A percentile compares a stretch with the other conserved stretches of the same genome.
These are phyloP conservation scores for Madurella fahalii DNA, from an alignment of 2,329 filamentous ascomycete genomes.

Conservation along the genomic window DNA sequence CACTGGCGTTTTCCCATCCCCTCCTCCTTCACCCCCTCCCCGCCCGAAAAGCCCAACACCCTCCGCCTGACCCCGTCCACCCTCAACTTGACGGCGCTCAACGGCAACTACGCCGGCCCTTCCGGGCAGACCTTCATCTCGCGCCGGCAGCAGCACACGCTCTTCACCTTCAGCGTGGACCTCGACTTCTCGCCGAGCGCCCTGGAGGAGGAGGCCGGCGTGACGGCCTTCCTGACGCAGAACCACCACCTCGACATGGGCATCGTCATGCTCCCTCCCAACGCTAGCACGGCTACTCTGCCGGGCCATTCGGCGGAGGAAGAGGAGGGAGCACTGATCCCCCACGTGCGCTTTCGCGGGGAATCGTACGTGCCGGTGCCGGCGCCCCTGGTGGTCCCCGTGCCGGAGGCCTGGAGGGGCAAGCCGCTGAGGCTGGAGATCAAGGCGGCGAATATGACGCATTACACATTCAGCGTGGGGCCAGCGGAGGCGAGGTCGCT, in stretches of 20 bases:
- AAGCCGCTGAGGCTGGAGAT: slow-evolving; percentile 39
- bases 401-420: slow-evolving; percentile 38
- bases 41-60: slow-evolving; percentile 37
- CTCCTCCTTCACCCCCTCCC: slow-evolving; percentile 44
- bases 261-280: slow-evolving; percentile 34
- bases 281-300: slow-evolving; percentile 25
- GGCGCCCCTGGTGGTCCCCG: slow-evolving; percentile 31
- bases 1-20: slow-evolving; percentile 51
- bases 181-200: slow-evolving; percentile 39
- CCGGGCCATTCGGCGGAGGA: slow-evolving; percentile 8
- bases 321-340: slow-evolving; percentile 26
- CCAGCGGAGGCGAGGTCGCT: slow-evolving; percentile 30
- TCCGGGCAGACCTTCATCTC: slow-evolving; percentile 50
- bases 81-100: slow-evolving; percentile 51
- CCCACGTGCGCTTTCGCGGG: slow-evolving; percentile 44
- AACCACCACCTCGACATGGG: slow-evolving; percentile 50
- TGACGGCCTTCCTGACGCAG: slow-evolving; percentile 51
- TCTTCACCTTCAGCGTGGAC: slow-evolving; percentile 49
- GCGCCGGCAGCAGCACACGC: slow-evolving; percentile 54
- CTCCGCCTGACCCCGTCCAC: slow-evolving; percentile 46
- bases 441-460: slow-evolving; percentile 42
- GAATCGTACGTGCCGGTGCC: slow-evolving; percentile 40
- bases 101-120: slow-evolving; percentile 45
- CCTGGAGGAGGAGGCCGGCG: slow-evolving; percentile 46
- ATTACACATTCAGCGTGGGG: slow-evolving; percentile 40